phyloP scores from a whole-genome alignment of 1,139 yeast species.

The Geotrichum australiense region DNA sequence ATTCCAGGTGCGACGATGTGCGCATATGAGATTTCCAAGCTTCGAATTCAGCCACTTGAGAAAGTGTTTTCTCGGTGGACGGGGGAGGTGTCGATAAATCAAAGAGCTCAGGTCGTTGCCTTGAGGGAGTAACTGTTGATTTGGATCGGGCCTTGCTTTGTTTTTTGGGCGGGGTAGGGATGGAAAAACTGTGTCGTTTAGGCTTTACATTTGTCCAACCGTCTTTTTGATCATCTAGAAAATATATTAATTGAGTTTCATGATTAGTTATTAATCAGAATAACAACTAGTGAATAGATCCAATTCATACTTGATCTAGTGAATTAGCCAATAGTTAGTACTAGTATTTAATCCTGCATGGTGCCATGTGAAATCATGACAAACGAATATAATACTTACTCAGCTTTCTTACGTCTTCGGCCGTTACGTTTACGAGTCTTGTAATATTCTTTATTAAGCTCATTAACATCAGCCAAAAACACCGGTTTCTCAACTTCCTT shows the following conservation, averaged over 20 bases:
- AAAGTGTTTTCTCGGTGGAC: too few species aligned
- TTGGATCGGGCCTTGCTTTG: too few species aligned
- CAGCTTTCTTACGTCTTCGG: conserved; percentile 13
- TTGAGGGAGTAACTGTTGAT: too few species aligned
- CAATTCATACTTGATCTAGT: too few species aligned
- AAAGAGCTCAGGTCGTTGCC: conserved; percentile 4
- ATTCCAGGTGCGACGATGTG: neutral
- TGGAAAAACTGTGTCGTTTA: conserved; percentile 19
- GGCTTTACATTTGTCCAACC: conserved; percentile 33
- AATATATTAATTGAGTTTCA: too few species aligned
- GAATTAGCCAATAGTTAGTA: too few species aligned
- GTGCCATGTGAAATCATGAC: too few species aligned
- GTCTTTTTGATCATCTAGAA: conserved; percentile 24
- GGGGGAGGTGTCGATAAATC: conserved; percentile 5
- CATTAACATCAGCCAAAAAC: conserved; percentile 9
- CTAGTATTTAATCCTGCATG: too few species aligned
- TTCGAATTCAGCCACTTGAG: too few species aligned
- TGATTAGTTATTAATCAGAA: too few species aligned
- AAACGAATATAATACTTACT: too few species aligned
- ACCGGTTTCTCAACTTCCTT: conserved; percentile 2
- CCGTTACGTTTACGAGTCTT: neutral
- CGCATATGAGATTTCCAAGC: conserved; percentile 18
- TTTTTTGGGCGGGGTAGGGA: neutral
- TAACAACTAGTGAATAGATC: too few species aligned
- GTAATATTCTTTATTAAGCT: conserved; percentile 11